Evolutionary conservation across 306 rosid species (phyloP).

Genomic region (Alnus rubra): DNA sequence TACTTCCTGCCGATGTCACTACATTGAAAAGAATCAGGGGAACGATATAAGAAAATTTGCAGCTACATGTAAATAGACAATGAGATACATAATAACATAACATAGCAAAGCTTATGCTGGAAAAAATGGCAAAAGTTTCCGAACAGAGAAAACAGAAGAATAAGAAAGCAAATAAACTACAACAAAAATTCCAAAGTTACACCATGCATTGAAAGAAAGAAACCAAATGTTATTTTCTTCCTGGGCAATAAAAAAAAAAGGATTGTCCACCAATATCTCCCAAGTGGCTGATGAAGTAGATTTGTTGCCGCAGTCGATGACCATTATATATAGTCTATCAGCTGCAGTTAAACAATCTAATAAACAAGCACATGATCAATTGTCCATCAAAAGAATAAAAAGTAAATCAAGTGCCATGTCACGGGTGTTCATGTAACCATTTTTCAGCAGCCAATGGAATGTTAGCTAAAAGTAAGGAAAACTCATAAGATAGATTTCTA

Average conservation of each 20-base stretch:
- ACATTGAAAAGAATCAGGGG: constrained; percentile 18
- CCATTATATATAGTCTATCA: neutral
- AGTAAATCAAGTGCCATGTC: neutral
- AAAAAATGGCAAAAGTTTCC: neutral
- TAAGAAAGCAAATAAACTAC: neutral
- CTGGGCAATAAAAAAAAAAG: neutral
- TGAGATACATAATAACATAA: neutral
- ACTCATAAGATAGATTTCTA: neutral
- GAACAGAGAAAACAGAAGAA: neutral
- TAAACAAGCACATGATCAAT: neutral
- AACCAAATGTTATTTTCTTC: too few species aligned
- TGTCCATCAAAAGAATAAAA: neutral
- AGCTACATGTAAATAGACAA: constrained; percentile 3
- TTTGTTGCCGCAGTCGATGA: neutral
- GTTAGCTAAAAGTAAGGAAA: neutral
- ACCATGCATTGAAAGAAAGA: too few species aligned
- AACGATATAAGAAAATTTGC: neutral
- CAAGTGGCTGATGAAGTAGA: neutral
- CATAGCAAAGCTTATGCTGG: neutral
- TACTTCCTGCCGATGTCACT: constrained; percentile 45
- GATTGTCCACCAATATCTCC: neutral
- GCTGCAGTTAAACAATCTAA: neutral
- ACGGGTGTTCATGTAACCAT: neutral
- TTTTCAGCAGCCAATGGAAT: neutral
- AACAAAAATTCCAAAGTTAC: neutral